phyloP scores from a whole-genome alignment of 1,284 basidiomycete genomes.

The Puccinia brachypodii region DNA sequence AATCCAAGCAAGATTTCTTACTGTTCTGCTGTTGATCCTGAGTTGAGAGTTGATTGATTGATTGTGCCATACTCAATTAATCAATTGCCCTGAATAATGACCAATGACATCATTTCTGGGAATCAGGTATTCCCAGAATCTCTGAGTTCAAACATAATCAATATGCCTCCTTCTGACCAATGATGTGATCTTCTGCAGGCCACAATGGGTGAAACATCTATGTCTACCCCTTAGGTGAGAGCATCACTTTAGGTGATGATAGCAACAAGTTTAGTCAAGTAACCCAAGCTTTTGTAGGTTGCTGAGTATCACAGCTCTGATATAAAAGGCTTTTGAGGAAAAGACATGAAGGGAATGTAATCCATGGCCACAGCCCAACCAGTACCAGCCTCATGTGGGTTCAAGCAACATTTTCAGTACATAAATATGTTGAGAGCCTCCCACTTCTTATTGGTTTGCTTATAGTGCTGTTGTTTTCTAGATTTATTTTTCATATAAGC shows the following conservation, averaged over 20 bases:
- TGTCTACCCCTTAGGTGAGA: constrained; percentile 41
- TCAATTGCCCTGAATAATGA: not conserved
- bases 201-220: constrained; percentile 40
- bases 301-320: constrained; percentile 38
- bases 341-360: not conserved
- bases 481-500: not conserved
- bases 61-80: too few species aligned
- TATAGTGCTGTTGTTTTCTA: not conserved
- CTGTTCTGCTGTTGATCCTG: too few species aligned
- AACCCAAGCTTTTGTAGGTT: not conserved
- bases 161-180: not conserved
- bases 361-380: constrained; percentile 27
- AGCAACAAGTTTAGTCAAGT: not conserved
- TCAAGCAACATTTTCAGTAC: not conserved
- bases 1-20: too few species aligned
- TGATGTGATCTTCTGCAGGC: not conserved
- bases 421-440: not conserved
- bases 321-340: constrained; percentile 17
- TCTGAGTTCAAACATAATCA: not conserved
- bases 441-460: not conserved
- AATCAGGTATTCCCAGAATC: not conserved
- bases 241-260: not conserved
- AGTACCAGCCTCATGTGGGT: not conserved
- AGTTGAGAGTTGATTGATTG: too few species aligned
- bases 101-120: not conserved